Percentiles rank a stretch among this genome's conserved stretches.
Conservation (phyloP, 768 basidiomycete genomes). For the Lactarius hatsudake region DNA sequence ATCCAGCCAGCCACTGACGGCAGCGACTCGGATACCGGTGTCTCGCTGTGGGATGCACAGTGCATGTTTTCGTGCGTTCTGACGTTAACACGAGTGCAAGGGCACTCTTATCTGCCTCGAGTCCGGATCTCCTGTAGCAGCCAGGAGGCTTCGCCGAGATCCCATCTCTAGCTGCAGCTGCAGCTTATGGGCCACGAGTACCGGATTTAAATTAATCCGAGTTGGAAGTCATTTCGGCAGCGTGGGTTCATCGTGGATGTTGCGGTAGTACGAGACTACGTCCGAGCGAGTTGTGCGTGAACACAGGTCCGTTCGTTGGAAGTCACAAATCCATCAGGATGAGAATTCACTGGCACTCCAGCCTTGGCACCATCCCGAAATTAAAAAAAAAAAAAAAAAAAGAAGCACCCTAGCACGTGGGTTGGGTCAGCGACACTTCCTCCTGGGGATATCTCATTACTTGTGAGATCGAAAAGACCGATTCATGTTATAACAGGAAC, state of each 20-base stretch:
- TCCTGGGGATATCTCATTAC: not conserved
- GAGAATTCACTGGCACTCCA: not conserved
- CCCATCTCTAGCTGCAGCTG: not conserved
- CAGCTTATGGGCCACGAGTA: not conserved
- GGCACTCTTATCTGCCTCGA: slow-evolving; percentile 1
- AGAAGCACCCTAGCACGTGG: not conserved
- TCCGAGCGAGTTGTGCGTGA: not conserved
- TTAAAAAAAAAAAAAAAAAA: too few species aligned
- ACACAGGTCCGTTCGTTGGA: not conserved
- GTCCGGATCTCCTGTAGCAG: not conserved
- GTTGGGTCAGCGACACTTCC: not conserved
- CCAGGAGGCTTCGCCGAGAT: not conserved
- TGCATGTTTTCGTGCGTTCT: not conserved
- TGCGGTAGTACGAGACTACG: not conserved
- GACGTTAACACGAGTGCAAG: not conserved
- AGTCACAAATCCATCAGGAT: not conserved
- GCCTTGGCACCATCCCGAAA: too few species aligned
- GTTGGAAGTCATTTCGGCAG: not conserved
- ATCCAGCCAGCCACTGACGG: not conserved
- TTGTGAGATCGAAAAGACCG: not conserved
- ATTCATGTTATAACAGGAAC: not conserved
- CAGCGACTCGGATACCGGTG: not conserved
- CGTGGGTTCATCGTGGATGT: not conserved
- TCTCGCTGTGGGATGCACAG: not conserved
- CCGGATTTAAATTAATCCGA: not conserved